Conservation (phyloP, 2,329 filamentous ascomycete species). For the Apiospora sp. region DNA sequence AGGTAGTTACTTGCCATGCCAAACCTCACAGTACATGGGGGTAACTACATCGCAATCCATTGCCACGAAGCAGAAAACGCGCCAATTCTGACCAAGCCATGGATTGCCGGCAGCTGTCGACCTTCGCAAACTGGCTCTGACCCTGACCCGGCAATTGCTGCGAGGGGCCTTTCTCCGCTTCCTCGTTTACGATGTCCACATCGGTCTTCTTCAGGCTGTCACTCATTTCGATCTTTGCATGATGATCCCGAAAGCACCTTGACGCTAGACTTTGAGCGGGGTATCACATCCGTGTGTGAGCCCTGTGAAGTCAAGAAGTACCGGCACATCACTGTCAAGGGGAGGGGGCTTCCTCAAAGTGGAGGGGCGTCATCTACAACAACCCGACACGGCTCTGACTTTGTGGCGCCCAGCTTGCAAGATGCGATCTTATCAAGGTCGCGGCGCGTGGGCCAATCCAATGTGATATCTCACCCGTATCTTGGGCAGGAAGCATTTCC, state of each 20-base stretch:
- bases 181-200: neutral
- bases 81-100: neutral
- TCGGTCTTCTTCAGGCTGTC: slow-evolving; percentile 17
- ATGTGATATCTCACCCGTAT: slow-evolving; percentile 11
- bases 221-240: slow-evolving; percentile 12
- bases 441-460: neutral
- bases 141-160: slow-evolving; percentile 12
- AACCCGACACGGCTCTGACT: neutral
- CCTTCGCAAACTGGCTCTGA: neutral
- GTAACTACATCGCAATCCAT: slow-evolving; percentile 1
- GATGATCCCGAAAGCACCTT: slow-evolving; percentile 1
- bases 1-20: neutral
- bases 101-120: slow-evolving; percentile 7
- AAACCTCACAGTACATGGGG: neutral
- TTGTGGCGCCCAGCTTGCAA: slow-evolving; percentile 5
- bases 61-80: neutral
- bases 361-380: neutral
- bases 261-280: slow-evolving; percentile 6
- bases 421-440: neutral
- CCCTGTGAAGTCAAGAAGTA: slow-evolving; percentile 3
- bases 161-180: slow-evolving; percentile 15
- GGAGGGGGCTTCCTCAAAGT: neutral
- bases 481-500: neutral
- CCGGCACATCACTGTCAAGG: neutral
- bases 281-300: neutral